phyloP scores from a whole-genome alignment of 148 eudicot genomes.

The Simmondsia chinensis region DNA sequence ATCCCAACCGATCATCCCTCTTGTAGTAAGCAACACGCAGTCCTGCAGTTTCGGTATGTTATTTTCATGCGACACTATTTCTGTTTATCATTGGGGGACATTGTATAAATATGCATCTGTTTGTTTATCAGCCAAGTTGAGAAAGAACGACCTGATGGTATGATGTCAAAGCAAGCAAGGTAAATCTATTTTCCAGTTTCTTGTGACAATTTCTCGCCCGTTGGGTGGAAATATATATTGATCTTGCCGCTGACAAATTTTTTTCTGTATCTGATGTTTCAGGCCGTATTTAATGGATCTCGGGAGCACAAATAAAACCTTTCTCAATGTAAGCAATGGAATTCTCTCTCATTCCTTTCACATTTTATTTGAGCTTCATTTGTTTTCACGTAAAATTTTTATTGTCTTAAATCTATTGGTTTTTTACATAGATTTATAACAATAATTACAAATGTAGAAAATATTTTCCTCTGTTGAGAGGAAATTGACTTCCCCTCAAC shows the following conservation, averaged over 20 bases:
- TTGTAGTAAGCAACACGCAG: slow-evolving; percentile 96
- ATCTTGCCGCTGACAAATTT: neutral
- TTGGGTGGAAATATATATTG: too few species aligned
- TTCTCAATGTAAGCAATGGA: slow-evolving; percentile 54
- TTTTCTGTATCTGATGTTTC: slow-evolving; percentile 3
- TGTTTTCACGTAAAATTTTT: too few species aligned
- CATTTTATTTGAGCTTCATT: neutral
- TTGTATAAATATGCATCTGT: slow-evolving; percentile 4
- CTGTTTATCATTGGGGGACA: neutral
- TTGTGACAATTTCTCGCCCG: too few species aligned
- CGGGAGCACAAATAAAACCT: slow-evolving; percentile 97
- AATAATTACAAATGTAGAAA: too few species aligned
- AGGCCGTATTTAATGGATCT: slow-evolving; percentile 98
- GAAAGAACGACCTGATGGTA: slow-evolving; percentile 80
- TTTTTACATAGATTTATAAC: too few species aligned
- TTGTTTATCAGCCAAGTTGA: slow-evolving; percentile 74
- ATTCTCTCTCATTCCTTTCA: neutral
- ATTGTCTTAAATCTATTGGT: too few species aligned
- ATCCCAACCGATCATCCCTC: slow-evolving; percentile 93
- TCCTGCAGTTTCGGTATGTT: slow-evolving; percentile 70
- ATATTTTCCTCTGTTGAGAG: too few species aligned
- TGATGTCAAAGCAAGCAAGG: slow-evolving; percentile 56
- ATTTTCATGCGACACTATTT: neutral
- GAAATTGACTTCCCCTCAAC: too few species aligned
- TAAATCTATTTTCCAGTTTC: too few species aligned